Base-by-base conservation (phyloP, 371 early-diverging fungal genomes). In the Blakeslea trispora region DNA sequence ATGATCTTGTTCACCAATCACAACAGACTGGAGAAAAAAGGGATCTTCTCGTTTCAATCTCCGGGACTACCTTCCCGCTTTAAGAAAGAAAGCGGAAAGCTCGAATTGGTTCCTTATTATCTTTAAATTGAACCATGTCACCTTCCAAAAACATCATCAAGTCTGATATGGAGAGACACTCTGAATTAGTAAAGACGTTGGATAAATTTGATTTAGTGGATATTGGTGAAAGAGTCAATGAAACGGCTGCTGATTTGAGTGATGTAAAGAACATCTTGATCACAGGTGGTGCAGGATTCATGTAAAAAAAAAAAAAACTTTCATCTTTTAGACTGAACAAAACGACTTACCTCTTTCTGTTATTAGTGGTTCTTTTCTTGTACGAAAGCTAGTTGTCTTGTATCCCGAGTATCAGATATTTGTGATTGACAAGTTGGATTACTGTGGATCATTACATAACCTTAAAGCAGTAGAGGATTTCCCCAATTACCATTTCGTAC, bases 201-300 rank as follows among this genome's bases (percentile, higher is more conserved):
- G 23, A 64, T 1, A 61, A 68, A 14, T 77, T 76, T 48, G 79
- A 79, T 50, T 63, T 68, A 42, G 62, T 55, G 21, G 82, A 81
- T 45, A 79, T 81, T 57, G 82, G 82, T 11, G 35, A 57, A 31
- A 64, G 78, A 31, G 44, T 75, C 19, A 61, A 56, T 28, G 66
- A 61, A 13, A 45, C 69, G n/a, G 59, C 68, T 8, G 18, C 63
- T 18, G 75, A 70, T 35, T 61, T 79, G 15, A 51, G 53, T 11
- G 60, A 66, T 42, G 50, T 76, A 32, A 83, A 75, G 54, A 80
- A 77, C 35, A 84, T 93, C 28, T 75, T 93, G 22, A 67, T 93
- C n/a, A 94, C 94, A 0, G 94, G 94, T 43, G 92, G 91, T 32
- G 93, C 94, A 18, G 94, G 94, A 5, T 94, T 94, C 78, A 92